A percentile compares a stretch with the other conserved stretches of the same genome.
These are phyloP conservation scores for Boechera retrofracta DNA, from an alignment of 345 rosid genomes.

Conservation along the genomic window DNA sequence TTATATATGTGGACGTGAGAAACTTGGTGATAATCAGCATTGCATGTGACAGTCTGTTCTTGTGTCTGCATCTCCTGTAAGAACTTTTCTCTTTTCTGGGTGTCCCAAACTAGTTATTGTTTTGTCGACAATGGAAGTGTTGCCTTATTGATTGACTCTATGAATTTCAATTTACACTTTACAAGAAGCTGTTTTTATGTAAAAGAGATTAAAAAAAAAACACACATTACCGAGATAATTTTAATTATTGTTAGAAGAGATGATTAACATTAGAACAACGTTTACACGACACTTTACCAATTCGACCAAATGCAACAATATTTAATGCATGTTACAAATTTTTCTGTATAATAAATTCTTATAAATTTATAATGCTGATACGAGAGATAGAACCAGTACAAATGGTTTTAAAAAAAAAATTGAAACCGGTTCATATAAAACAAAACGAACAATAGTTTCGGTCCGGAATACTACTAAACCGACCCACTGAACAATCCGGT, in stretches of 20 bases:
- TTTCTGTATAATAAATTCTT: no score
- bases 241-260: neutral
- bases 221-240: neutral
- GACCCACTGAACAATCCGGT: no score
- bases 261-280: neutral
- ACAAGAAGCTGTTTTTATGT: neutral
- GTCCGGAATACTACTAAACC: no score
- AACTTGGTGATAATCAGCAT: constrained; percentile 30
- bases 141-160: neutral
- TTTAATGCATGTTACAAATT: no score
- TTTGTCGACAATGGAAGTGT: constrained; percentile 5
- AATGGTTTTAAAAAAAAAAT: no score
- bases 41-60: constrained; percentile 35
- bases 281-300: neutral
- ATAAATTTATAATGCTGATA: no score
- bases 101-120: constrained; percentile 22
- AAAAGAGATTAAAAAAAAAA: neutral
- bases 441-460: no score
- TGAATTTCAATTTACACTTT: neutral
- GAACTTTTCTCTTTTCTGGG: neutral
- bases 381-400: no score
- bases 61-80: neutral
- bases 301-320: no score
- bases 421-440: no score
- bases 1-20: constrained; percentile 10